Evolutionary conservation across 441 rosid genomes (phyloP).

Genomic region (Bruguiera hainesii): DNA sequence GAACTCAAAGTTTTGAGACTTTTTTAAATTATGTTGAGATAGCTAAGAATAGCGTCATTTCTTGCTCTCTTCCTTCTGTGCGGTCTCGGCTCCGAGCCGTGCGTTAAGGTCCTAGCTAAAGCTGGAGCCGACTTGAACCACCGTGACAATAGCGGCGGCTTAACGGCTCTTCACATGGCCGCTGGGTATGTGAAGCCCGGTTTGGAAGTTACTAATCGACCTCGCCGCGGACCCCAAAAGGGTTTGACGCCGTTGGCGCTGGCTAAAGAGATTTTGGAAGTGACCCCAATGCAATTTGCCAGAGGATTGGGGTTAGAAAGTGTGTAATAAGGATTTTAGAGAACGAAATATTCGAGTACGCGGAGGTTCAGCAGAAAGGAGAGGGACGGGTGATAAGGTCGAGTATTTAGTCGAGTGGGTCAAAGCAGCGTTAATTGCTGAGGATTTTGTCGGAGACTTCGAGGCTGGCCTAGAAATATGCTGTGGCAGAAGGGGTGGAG

Average conservation of each 20-base stretch:
- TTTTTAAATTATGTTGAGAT: no score
- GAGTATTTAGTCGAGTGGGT: conserved; percentile 81
- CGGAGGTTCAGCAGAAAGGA: conserved; percentile 71
- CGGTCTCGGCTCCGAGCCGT: conserved; percentile 72
- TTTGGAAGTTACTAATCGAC: conserved; percentile 51
- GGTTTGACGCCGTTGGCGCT: conserved; percentile 65
- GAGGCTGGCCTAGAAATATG: conserved; percentile 77
- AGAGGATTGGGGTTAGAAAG: conserved; percentile 75
- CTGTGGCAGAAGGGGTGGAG: conserved; percentile 68
- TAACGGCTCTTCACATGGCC: conserved; percentile 87
- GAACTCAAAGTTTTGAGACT: no score
- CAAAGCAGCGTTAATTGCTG: conserved; percentile 45
- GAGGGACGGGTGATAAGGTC: conserved; percentile 62
- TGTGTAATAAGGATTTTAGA: conserved; percentile 44
- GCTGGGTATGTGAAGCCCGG: conserved; percentile 76
- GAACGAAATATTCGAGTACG: conserved; percentile 61
- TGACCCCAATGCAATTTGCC: conserved; percentile 69
- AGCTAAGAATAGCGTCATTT: no score
- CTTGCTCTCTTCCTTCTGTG: conserved; percentile 13
- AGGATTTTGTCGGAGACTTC: conserved; percentile 65
- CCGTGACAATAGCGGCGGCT: conserved; percentile 59
- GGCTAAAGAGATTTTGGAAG: conserved; percentile 56
- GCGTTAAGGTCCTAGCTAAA: conserved; percentile 59
- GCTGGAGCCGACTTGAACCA: conserved; percentile 64
- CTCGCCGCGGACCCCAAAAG: conserved; percentile 66